Evolutionary conservation across 192 early-diverging fungal species (phyloP), one percentile per base, ranked within the genome.

Genomic region (Umbelopsis isabellina): DNA sequence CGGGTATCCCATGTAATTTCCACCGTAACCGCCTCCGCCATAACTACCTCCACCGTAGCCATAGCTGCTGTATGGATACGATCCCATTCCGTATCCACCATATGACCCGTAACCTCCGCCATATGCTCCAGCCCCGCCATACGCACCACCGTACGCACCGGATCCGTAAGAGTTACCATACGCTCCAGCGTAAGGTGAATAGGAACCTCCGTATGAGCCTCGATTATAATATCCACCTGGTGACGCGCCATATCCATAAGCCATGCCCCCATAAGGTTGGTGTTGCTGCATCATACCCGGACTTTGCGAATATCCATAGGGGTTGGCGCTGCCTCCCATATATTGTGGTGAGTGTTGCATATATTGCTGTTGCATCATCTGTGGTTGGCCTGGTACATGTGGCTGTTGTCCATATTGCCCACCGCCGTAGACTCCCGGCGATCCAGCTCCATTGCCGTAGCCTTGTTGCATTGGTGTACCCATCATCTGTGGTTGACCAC

Each of bases 341-440:
- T 35, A 61, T 35, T 61, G 55, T n/a, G 25, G 55, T 2, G 6
- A 27, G 27, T 61, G 55, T 37, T 61, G 55, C 55, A 61, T 61
- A 35, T 61, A 61, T 13, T 61, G 55, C 18, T 61, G 55, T n/a
- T 61, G 55, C 55, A 61, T 61, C 55, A 61, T 61, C 30, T 61
- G 55, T 12, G 55, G 55, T 61, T 61, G 55, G 13, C 13, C 27
- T 13, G 55, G 55, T 25, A 61, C n/a, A 61, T 61, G 55, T 33
- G 9, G 23, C 25, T 61, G 55, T 61, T 61, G 55, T 18, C 27
- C 27, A 33, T 35, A 61, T 18, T 61, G 55, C 30, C 7, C 55
- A 37, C 27, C 55, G 2, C 12, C 55, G 30, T 61, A 61, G 7
- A 25, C 25, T 8, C 55, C 27, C 4, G 55, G 55, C 37, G 55